A percentile compares a stretch with the other conserved stretches of the same genome.
Evolutionary conservation across 1,139 yeast species (phyloP).

Genomic region (Suhomyces anneliseae): DNA sequence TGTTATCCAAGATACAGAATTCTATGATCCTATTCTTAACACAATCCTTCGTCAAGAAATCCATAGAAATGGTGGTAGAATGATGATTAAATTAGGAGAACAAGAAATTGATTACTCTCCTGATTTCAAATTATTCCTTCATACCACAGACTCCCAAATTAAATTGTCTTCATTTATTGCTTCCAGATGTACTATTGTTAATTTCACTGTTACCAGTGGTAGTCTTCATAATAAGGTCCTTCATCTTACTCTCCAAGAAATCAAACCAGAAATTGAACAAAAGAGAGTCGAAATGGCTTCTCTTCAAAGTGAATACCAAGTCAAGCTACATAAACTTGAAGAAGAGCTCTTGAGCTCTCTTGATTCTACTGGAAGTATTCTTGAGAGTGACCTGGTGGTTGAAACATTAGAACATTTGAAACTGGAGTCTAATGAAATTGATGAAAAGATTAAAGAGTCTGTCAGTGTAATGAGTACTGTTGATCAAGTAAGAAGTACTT

Average conservation of each 20-base stretch:
- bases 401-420: conserved; percentile 66
- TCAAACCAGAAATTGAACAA: conserved; percentile 67
- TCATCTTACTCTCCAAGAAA: conserved; percentile 53
- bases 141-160: conserved; percentile 59
- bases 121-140: conserved; percentile 59
- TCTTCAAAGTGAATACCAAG: conserved; percentile 61
- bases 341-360: conserved; percentile 58
- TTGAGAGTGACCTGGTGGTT: conserved; percentile 66
- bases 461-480: conserved; percentile 54
- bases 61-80: conserved; percentile 68
- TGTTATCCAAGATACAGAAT: conserved; percentile 75
- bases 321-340: conserved; percentile 58
- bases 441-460: conserved; percentile 55
- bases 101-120: conserved; percentile 67
- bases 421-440: conserved; percentile 56
- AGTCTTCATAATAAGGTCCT: conserved; percentile 66
- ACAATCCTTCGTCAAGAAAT: conserved; percentile 63
- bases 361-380: conserved; percentile 57
- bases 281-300: conserved; percentile 54
- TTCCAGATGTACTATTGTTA: conserved; percentile 62
- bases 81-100: conserved; percentile 59
- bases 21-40: conserved; percentile 71
- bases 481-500: conserved; percentile 47
- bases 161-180: conserved; percentile 54
- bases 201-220: conserved; percentile 69